Percentiles rank a stretch among this genome's conserved stretches.
Conservation (phyloP, 2,329 filamentous ascomycete genomes). For the Trichoderma arundinaceum region DNA sequence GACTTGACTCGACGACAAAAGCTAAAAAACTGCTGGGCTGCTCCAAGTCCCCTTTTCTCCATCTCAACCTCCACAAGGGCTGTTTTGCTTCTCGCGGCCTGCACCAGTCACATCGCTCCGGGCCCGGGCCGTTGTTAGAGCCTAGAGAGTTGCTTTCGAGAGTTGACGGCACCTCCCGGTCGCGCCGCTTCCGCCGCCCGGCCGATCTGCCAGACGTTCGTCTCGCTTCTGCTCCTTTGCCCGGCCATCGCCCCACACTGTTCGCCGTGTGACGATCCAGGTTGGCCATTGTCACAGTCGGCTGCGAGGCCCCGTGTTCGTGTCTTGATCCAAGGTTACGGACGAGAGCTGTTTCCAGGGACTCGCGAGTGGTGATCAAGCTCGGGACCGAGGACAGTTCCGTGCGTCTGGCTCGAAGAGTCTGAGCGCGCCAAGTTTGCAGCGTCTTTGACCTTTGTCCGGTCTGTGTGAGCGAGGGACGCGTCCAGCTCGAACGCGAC, state of each 20-base stretch:
- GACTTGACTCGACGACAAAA: slow-evolving; percentile 6
- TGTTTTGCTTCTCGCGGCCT: slow-evolving; percentile 6
- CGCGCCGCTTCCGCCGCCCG: slow-evolving; percentile 15
- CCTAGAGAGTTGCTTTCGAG: background rate
- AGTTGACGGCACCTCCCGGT: slow-evolving; percentile 20
- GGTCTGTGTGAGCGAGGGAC: slow-evolving; percentile 3
- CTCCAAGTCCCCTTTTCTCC: slow-evolving; percentile 22
- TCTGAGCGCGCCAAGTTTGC: background rate
- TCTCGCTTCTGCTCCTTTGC: slow-evolving; percentile 2
- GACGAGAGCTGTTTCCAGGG: background rate
- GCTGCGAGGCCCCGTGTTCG: background rate
- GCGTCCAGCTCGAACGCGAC: slow-evolving; percentile 12
- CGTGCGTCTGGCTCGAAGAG: background rate
- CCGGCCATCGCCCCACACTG: slow-evolving; percentile 5
- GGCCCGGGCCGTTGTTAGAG: too few relatives aligned
- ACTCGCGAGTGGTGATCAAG: background rate
- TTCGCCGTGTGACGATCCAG: slow-evolving; percentile 8
- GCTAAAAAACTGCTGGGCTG: slow-evolving; percentile 15
- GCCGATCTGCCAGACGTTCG: slow-evolving; percentile 1
- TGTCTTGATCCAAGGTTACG: background rate
- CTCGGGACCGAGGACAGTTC: background rate
- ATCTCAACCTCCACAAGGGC: slow-evolving; percentile 23
- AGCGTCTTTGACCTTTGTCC: background rate
- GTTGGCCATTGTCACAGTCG: background rate
- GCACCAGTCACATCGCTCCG: slow-evolving; percentile 16